These are phyloP conservation scores for Suillus tomentosus DNA, from an alignment of 768 basidiomycete genomes.

Conservation along the genomic window DNA sequence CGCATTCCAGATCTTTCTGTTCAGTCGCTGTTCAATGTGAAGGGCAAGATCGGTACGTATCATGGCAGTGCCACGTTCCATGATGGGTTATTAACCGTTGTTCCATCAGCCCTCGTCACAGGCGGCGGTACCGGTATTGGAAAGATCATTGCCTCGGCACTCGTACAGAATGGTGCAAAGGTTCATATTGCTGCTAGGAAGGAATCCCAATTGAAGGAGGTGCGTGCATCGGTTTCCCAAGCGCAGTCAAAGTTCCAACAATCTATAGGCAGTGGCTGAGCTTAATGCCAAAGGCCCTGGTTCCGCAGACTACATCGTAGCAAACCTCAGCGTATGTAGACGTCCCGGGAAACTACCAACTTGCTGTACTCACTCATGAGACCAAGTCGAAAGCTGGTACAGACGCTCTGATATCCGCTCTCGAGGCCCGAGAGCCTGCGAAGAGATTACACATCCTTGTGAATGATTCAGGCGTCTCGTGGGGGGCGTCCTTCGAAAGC, in stretches of 20 bases:
- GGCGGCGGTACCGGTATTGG: constrained; percentile 87
- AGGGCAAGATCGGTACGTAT: constrained; percentile 64
- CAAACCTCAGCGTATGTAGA: constrained; percentile 66
- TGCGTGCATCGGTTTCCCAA: constrained; percentile 27
- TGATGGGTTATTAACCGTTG: constrained; percentile 1
- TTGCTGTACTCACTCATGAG: constrained; percentile 2
- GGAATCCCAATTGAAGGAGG: constrained; percentile 75
- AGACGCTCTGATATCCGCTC: constrained; percentile 64
- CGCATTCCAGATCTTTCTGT: constrained; percentile 49
- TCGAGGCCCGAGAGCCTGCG: constrained; percentile 61
- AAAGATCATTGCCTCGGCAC: constrained; percentile 79
- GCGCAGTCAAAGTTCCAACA: background rate
- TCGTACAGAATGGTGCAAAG: constrained; percentile 83
- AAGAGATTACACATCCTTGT: constrained; percentile 78
- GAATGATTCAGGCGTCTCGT: constrained; percentile 81
- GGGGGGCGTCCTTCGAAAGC: constrained; percentile 71
- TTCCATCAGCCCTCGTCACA: constrained; percentile 70
- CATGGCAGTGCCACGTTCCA: background rate
- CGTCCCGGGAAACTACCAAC: background rate
- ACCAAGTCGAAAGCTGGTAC: constrained; percentile 76
- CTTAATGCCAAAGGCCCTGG: constrained; percentile 64
- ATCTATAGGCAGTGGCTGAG: constrained; percentile 49
- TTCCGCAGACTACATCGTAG: constrained; percentile 70
- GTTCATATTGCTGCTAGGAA: constrained; percentile 91
- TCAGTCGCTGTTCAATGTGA: constrained; percentile 61